A percentile compares a stretch with the other conserved stretches of the same genome.
These are phyloP conservation scores for Skeletonema marinoi DNA, from an alignment of 108 stramenopile species.

Conservation along the genomic window DNA sequence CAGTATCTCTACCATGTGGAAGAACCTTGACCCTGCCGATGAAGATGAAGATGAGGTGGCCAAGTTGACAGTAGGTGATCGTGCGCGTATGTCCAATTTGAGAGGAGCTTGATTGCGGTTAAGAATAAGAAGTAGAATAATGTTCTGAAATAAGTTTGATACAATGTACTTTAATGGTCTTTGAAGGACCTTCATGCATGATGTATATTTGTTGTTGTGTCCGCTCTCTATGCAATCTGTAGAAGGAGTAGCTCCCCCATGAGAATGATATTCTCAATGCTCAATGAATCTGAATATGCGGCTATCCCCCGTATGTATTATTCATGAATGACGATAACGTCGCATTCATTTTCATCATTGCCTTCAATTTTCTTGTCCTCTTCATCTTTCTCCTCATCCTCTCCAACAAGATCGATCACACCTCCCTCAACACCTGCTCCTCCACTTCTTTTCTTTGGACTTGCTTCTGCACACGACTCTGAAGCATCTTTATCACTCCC, in stretches of 20 bases:
- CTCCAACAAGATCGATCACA: slow-evolving; percentile 6
- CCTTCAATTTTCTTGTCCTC: background rate
- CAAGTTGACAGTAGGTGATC: too few species aligned
- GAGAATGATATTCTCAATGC: too few species aligned
- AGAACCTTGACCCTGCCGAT: background rate
- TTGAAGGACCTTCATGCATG: too few species aligned
- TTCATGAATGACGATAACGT: background rate
- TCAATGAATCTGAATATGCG: background rate
- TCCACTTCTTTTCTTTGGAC: background rate
- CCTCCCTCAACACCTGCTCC: background rate
- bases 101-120: too few species aligned
- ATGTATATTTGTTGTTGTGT: too few species aligned
- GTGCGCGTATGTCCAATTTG: too few species aligned
- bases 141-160: too few species aligned
- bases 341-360: background rate
- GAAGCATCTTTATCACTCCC: background rate
- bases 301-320: background rate
- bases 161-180: too few species aligned
- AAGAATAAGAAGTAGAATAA: too few species aligned
- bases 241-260: too few species aligned
- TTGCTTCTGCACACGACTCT: background rate
- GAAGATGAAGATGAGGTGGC: background rate
- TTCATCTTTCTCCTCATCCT: background rate
- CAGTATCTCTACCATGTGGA: too few species aligned
- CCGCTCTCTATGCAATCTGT: too few species aligned